phyloP scores from a whole-genome alignment of 1,284 basidiomycete species.

The Polyporus tsugae region DNA sequence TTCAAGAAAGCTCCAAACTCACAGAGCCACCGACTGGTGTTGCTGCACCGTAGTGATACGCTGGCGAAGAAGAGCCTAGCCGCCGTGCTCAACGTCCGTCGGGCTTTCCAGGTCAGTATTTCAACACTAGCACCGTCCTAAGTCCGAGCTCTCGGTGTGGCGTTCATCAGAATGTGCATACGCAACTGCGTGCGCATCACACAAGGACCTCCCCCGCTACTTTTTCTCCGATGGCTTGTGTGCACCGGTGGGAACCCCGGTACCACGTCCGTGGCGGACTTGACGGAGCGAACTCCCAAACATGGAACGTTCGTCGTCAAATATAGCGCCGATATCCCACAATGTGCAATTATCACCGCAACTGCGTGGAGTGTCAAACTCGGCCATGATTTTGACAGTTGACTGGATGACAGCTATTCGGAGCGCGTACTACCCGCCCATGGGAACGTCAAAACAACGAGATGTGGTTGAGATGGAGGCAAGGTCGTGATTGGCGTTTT shows the following conservation, averaged over 20 bases:
- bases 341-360: not conserved
- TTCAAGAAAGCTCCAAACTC: not conserved
- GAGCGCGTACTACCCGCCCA: not conserved
- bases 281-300: slow-evolving; percentile 3
- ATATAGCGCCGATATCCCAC: slow-evolving; percentile 1
- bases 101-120: not conserved
- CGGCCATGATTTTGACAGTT: slow-evolving; percentile 7
- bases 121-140: not conserved
- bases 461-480: not conserved
- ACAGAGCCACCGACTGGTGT: not conserved
- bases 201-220: not conserved
- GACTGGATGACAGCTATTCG: not conserved
- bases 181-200: not conserved
- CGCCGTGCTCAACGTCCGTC: not conserved
- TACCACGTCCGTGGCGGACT: slow-evolving; percentile 5
- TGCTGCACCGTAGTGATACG: not conserved
- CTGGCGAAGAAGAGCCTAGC: not conserved
- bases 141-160: slow-evolving; percentile 1
- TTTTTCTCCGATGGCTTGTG: not conserved
- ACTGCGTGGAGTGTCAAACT: not conserved
- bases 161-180: not conserved
- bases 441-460: not conserved
- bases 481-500: not conserved
- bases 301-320: not conserved
- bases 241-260: not conserved